Conservation (phyloP, 2,329 filamentous ascomycete genomes). For the Ceratocystis huliohia region DNA sequence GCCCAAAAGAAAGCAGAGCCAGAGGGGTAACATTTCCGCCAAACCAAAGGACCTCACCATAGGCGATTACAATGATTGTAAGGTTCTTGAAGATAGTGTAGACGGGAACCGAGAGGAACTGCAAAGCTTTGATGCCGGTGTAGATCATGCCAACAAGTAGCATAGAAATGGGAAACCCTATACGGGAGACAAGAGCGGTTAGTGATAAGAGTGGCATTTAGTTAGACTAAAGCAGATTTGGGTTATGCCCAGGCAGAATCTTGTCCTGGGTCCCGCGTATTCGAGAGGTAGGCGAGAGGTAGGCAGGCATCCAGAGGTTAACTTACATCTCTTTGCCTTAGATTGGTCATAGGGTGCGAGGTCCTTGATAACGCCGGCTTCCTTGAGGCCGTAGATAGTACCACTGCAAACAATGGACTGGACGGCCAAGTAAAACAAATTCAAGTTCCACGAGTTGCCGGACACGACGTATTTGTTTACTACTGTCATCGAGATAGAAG, state of each 20-base stretch:
- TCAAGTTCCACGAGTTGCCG: slow-evolving; percentile 82
- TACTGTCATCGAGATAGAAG: slow-evolving; percentile 99
- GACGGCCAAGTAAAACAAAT: slow-evolving; percentile 84
- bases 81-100: slow-evolving; percentile 99
- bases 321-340: slow-evolving; percentile 82
- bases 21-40: slow-evolving; percentile 80
- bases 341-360: slow-evolving; percentile 69
- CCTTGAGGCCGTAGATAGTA: slow-evolving; percentile 73
- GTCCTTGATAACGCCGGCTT: slow-evolving; percentile 67
- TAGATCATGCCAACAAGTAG: slow-evolving; percentile 99
- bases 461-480: slow-evolving; percentile 98
- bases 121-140: slow-evolving; percentile 86
- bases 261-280: background rate
- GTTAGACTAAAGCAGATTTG: background rate
- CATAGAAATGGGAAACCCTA: slow-evolving; percentile 92
- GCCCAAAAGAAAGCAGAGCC: slow-evolving; percentile 80
- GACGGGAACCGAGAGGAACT: slow-evolving; percentile 92
- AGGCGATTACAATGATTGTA: slow-evolving; percentile 96
- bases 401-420: slow-evolving; percentile 84
- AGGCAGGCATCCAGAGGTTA: background rate
- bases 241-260: background rate
- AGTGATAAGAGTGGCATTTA: background rate
- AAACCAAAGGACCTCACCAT: slow-evolving; percentile 97
- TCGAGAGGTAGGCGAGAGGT: too few species aligned
- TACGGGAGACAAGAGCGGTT: slow-evolving; percentile 11